Percentiles rank a stretch among this genome's conserved stretches.
These are phyloP conservation scores for Penicillium maclennaniae DNA, from an alignment of 495 filamentous ascomycete genomes.

Conservation along the genomic window DNA sequence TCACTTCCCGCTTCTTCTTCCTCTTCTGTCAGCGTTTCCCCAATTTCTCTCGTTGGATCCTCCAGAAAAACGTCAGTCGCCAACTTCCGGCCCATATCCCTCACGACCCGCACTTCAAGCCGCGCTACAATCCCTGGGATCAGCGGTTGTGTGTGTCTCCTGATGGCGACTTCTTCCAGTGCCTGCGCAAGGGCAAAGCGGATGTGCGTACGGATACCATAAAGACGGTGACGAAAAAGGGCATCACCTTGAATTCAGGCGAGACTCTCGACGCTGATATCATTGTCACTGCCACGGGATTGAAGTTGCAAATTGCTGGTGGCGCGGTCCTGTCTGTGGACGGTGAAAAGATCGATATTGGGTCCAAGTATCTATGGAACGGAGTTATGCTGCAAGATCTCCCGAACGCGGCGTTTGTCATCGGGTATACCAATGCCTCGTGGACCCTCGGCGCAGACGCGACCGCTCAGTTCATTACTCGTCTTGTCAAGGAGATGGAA, in stretches of 20 bases:
- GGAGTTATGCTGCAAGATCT: conserved; percentile 58
- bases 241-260: conserved; percentile 56
- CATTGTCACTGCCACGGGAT: conserved; percentile 72
- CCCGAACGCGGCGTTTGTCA: conserved; percentile 52
- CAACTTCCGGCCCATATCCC: conserved; percentile 55
- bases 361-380: conserved; percentile 53
- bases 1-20: conserved; percentile 45
- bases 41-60: conserved; percentile 37
- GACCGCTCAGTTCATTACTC: conserved; percentile 43
- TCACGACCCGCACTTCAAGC: conserved; percentile 65
- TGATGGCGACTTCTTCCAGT: conserved; percentile 67
- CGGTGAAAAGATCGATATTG: conserved; percentile 44
- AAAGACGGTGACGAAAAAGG: conserved; percentile 54
- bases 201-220: conserved; percentile 67
- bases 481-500: conserved; percentile 42
- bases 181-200: conserved; percentile 53
- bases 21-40: conserved; percentile 58
- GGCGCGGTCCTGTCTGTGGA: conserved; percentile 51
- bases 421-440: conserved; percentile 55
- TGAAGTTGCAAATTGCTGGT: conserved; percentile 54
- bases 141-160: conserved; percentile 71
- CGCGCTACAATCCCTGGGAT: conserved; percentile 67
- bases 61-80: conserved; percentile 37
- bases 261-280: conserved; percentile 60
- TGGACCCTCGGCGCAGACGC: conserved; percentile 61